Conservation (phyloP, 2,329 filamentous ascomycete genomes). For the Fusarium falciforme region DNA sequence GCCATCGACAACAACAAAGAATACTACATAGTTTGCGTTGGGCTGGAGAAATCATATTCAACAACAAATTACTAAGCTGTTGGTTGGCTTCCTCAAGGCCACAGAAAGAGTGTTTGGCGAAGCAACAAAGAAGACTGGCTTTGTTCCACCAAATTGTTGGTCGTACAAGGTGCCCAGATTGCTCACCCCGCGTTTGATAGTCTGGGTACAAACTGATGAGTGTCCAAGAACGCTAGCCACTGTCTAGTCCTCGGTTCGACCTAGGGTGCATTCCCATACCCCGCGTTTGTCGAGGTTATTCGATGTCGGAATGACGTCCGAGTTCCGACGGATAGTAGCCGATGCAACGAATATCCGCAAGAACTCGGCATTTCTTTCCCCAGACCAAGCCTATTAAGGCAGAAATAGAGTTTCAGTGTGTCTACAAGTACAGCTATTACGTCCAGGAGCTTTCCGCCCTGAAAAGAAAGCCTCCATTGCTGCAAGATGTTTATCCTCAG, state of each 20-base stretch:
- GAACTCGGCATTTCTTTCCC: neutral
- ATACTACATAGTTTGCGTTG: too few species aligned
- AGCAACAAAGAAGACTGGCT: neutral
- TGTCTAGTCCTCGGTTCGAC: neutral
- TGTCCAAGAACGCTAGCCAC: neutral
- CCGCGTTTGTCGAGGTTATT: neutral
- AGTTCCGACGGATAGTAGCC: neutral
- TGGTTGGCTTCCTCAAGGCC: too few species aligned
- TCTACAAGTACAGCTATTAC: neutral
- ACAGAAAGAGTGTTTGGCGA: too few species aligned
- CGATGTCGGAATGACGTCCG: neutral
- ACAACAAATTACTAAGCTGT: too few species aligned
- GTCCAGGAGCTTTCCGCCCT: neutral
- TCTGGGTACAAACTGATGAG: neutral
- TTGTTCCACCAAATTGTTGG: neutral
- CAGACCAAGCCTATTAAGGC: neutral
- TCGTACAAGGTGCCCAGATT: neutral
- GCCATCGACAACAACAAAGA: too few species aligned
- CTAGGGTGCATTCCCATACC: neutral
- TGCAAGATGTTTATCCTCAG: neutral
- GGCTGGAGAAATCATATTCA: too few species aligned
- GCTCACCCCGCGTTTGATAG: neutral
- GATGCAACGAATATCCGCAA: neutral
- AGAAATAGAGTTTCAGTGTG: neutral
- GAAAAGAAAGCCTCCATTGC: neutral